Evolutionary conservation across 306 rosid genomes (phyloP), one percentile per base, ranked within the genome.

Genomic region (Gastrolobium bilobum): DNA sequence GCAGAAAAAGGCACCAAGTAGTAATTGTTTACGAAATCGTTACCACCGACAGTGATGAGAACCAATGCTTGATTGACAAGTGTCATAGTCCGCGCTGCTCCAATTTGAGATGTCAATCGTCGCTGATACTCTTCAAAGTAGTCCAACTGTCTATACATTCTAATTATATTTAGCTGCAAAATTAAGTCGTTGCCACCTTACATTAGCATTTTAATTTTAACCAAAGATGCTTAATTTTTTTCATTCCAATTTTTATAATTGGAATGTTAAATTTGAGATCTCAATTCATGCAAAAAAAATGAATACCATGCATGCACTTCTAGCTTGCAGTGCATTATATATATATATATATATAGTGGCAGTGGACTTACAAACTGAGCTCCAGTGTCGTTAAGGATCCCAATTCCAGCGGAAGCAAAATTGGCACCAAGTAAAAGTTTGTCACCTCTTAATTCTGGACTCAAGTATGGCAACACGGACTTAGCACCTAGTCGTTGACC

Each of bases 381-480:
- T 9, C 97, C 97, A 20, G 97, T 90, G 86, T 90, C 97, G 60
- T 92, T 92, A 30, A 90, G 95, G 39, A 92, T 90, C 72, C 97
- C 97, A 10, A 92, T 87, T 63, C 97, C 94, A 29, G 91, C 94
- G 0, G 94, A 90, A 67, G 97, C 97, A 73, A 92, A 92, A 79
- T 92, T 92, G 58, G 97, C 97, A 30, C 97, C 95, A 15, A 48
- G 51, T 6, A 90, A 87, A 51, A 92, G 88, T 79, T 75, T 84
- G 4, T 85, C 80, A 44, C 95, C 93, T 31, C 82, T 84, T 71
- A 90, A 68, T n/a, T 62, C 31, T 29, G 95, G 95, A 74, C 95
- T 90, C 85, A 92, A 79, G 84, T 92, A 92, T 9, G 97, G 93
- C 87, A 90, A 77, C 34, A 84, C 81, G 0, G 91, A 43, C 20